phyloP scores from a whole-genome alignment of 148 eudicot genomes.

The Dianthus caryophyllus region DNA sequence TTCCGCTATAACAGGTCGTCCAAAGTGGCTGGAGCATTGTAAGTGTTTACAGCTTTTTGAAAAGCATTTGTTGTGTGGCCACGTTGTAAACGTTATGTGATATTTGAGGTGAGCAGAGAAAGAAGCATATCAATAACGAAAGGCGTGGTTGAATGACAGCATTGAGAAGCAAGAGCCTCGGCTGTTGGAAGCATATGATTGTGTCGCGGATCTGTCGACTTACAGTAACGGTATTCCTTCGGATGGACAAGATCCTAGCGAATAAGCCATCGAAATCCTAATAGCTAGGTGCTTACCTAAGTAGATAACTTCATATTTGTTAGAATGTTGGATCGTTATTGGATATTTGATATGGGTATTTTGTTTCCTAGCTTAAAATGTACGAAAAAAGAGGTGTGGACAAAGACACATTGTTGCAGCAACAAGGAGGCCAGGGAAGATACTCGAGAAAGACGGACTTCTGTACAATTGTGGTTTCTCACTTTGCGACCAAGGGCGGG shows the following conservation, averaged over 20 bases:
- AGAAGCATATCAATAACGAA: slow-evolving; percentile 55
- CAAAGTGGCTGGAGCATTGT: slow-evolving; percentile 77
- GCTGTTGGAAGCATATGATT: slow-evolving; percentile 63
- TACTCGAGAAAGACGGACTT: slow-evolving; percentile 70
- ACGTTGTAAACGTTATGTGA: background rate
- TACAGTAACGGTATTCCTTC: slow-evolving; percentile 59
- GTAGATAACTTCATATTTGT: no score
- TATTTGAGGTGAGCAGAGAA: slow-evolving; percentile 35
- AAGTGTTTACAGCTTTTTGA: slow-evolving; percentile 14
- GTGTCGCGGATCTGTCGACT: slow-evolving; percentile 49
- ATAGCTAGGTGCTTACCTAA: slow-evolving; percentile 43
- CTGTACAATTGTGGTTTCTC: slow-evolving; percentile 68
- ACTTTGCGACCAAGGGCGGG: slow-evolving; percentile 46
- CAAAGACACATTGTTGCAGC: slow-evolving; percentile 67
- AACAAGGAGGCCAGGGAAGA: slow-evolving; percentile 66
- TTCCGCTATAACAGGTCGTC: no score
- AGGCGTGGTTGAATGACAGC: slow-evolving; percentile 71
- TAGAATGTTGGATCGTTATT: background rate
- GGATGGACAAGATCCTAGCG: slow-evolving; percentile 55
- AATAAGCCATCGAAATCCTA: slow-evolving; percentile 60
- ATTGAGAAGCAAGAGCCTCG: slow-evolving; percentile 57
- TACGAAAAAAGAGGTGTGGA: slow-evolving; percentile 85
- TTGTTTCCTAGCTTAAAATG: slow-evolving; percentile 49
- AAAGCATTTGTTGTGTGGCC: background rate
- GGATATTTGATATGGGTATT: background rate